Evolutionary conservation across 2,329 filamentous ascomycete genomes (phyloP), one percentile per base, ranked within the genome.

Genomic region (Thermothelomyces thermophilus): DNA sequence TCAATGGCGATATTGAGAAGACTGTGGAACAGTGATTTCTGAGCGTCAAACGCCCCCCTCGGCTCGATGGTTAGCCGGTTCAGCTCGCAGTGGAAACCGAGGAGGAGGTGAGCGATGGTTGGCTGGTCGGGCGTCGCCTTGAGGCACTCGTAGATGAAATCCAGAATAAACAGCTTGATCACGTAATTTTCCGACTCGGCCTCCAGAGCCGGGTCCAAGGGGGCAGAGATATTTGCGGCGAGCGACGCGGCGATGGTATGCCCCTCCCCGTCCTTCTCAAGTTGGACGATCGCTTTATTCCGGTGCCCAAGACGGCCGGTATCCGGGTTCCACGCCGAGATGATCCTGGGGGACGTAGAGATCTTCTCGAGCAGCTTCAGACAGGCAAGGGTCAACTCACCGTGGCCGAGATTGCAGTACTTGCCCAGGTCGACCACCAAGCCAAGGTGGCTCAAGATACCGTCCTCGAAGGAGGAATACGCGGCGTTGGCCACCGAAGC

Each of bases 381-480:
- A 35, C 90, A 91, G 13, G 83, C 82, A 53, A 95, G 74, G 0
- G 88, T 88, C 46, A 98, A 73, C 13, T 86, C 80, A 31, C 88
- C 79, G 60, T 96, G 87, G 0, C 86, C 87, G 48, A 90, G 84
- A 13, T 89, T 87, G 59, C 90, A 91, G 65, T 93, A 96, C 28
- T 87, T 79, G 26, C 90, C 90, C 20, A 98, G 73, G 57, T 93
- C 84, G 3, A 90, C 83, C 35, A 97, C 79, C 6, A 95, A 72
- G 36, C 79, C 75, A 24, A 98, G 72, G 60, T 93, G 85, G 51
- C 84, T 89, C 34, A 95, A 75, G 17, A 98, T 74, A 7, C 88
- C 90, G 62, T 98, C 94, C 64, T 97, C 91, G 60, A 98, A 91
- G 0, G 86, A 90, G n/a, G 86, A 76, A 58, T 91, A 86, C 0